phyloP scores from a whole-genome alignment of 2,329 filamentous ascomycete genomes.

The Drechmeria coniospora region DNA sequence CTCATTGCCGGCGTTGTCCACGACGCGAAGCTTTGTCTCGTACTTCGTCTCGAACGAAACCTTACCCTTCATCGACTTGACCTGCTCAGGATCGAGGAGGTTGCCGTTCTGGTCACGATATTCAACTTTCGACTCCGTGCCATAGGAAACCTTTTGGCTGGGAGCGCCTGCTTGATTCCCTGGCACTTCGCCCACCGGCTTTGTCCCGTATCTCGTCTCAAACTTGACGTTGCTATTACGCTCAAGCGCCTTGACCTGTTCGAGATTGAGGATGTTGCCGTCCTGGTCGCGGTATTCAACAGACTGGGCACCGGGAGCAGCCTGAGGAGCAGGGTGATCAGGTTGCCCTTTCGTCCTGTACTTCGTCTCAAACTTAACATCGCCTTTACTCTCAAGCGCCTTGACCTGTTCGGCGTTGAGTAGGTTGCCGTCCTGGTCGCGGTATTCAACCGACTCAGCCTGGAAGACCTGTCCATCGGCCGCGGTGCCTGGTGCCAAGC shows the following conservation, averaged over 20 bases:
- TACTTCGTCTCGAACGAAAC: conserved; percentile 93
- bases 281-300: conserved; percentile 72
- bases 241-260: conserved; percentile 69
- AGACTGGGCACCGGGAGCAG: conserved; percentile 54
- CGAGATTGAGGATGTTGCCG: conserved; percentile 72
- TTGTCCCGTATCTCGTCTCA: conserved; percentile 90
- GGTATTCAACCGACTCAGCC: too few species aligned
- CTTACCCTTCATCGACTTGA: conserved; percentile 73
- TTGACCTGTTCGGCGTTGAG: too few species aligned
- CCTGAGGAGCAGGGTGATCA: conserved; percentile 30
- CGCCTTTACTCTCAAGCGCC: too few species aligned
- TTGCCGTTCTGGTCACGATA: conserved; percentile 63
- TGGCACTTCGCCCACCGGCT: too few species aligned
- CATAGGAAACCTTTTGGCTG: too few species aligned
- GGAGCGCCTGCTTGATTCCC: too few species aligned
- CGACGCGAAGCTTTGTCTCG: conserved; percentile 78
- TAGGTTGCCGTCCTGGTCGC: conserved; percentile 10
- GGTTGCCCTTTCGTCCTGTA: conserved; percentile 15
- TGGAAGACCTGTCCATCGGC: too few species aligned
- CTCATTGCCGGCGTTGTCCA: conserved; percentile 69
- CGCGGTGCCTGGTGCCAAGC: too few species aligned
- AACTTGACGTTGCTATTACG: conserved; percentile 95
- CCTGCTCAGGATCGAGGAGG: conserved; percentile 67
- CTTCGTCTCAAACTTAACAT: too few species aligned
- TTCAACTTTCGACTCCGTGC: too few species aligned